A percentile compares a stretch with the other conserved stretches of the same genome.
Conservation (phyloP, 805 yeast species). For the Peterozyma xylosa region DNA sequence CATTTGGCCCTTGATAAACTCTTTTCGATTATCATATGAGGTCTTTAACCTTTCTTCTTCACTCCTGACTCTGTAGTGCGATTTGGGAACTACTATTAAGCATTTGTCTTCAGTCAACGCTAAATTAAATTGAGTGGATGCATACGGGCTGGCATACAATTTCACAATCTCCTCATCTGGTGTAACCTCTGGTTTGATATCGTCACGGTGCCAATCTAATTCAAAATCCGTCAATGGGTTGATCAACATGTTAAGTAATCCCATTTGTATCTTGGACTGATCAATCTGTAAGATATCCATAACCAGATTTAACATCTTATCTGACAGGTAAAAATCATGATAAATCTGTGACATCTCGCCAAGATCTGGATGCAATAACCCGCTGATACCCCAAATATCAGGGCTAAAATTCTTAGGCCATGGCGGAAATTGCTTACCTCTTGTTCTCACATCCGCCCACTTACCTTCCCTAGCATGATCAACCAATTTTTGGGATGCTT, state of each 20-base stretch:
- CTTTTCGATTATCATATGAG: slow-evolving; percentile 21
- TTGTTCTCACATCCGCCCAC: slow-evolving; percentile 41
- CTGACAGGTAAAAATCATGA: slow-evolving; percentile 32
- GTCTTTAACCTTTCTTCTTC: slow-evolving; percentile 34
- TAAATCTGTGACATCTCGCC: slow-evolving; percentile 27
- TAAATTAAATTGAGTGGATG: slow-evolving; percentile 44
- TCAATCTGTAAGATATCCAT: slow-evolving; percentile 34
- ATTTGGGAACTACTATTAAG: slow-evolving; percentile 39
- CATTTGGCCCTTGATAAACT: slow-evolving; percentile 30
- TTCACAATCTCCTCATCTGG: slow-evolving; percentile 35
- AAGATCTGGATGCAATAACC: slow-evolving; percentile 38
- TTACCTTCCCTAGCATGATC: slow-evolving; percentile 36
- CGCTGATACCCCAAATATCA: slow-evolving; percentile 46
- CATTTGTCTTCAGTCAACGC: slow-evolving; percentile 39
- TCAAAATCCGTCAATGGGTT: slow-evolving; percentile 45
- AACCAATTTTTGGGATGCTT: slow-evolving; percentile 30
- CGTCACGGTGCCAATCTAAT: slow-evolving; percentile 48
- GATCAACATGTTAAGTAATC: slow-evolving; percentile 43
- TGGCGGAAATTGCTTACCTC: slow-evolving; percentile 51
- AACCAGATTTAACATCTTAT: slow-evolving; percentile 29
- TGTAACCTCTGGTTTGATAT: slow-evolving; percentile 37
- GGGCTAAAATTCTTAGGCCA: slow-evolving; percentile 44
- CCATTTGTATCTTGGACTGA: slow-evolving; percentile 31
- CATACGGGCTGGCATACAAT: slow-evolving; percentile 29
- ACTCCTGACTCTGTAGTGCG: slow-evolving; percentile 38